Conservation (phyloP, 2,329 filamentous ascomycete species). For the Trichoderma gracile region DNA sequence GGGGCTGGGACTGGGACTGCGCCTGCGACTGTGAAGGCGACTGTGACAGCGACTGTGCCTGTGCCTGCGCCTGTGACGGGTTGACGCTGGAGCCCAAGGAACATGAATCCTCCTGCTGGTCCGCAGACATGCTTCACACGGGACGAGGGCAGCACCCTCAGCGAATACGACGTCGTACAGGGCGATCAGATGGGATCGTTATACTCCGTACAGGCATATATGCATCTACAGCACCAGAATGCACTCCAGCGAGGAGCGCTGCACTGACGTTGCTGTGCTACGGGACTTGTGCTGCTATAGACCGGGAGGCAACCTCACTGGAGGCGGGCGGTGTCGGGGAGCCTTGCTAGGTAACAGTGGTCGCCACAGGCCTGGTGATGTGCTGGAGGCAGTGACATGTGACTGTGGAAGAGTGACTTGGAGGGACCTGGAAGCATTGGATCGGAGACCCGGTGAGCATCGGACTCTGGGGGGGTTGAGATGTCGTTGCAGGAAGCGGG, state of each 20-base stretch:
- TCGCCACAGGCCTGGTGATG: background rate
- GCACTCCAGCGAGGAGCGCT: no score
- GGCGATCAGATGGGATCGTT: background rate
- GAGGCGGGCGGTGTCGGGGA: background rate
- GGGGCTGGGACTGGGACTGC: background rate
- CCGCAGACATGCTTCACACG: no score
- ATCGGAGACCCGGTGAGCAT: background rate
- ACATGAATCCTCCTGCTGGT: slow-evolving; percentile 5
- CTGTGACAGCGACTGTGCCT: background rate
- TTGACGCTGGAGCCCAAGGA: background rate
- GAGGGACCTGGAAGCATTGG: background rate
- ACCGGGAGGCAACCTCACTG: no score
- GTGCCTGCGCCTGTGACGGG: background rate
- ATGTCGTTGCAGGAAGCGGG: background rate
- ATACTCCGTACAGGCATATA: background rate
- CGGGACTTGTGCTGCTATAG: background rate
- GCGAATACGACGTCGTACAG: background rate
- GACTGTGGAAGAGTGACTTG: background rate
- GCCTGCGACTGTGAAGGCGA: no score
- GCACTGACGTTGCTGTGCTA: no score
- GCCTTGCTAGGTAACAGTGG: no score
- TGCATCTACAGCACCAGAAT: background rate
- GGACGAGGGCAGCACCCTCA: no score
- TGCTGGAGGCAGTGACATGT: background rate
- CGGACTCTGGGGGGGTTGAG: background rate